Percentiles rank a stretch among this genome's conserved stretches.
phyloP scores from a whole-genome alignment of 176 grass and related monocot genomes.

The Rhynchospora tenuis region DNA sequence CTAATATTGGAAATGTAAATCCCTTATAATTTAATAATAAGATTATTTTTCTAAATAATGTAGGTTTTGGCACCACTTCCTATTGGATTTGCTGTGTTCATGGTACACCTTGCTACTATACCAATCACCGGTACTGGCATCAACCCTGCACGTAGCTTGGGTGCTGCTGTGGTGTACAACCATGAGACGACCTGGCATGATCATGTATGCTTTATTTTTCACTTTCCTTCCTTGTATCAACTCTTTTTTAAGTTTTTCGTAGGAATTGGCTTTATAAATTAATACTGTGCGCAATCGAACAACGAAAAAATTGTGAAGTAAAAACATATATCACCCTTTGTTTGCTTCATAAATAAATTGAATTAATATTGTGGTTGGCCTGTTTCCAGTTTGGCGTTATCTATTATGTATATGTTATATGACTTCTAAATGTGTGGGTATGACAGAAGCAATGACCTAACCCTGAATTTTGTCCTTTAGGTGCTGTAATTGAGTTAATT shows the following conservation, averaged over 20 bases:
- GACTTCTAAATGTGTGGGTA: background rate
- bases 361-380: background rate
- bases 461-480: background rate
- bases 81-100: constrained; percentile 90
- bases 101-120: constrained; percentile 88
- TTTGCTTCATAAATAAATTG: background rate
- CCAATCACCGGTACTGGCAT: constrained; percentile 92
- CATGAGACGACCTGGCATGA: constrained; percentile 56
- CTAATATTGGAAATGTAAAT: background rate
- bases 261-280: background rate
- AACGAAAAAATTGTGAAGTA: background rate
- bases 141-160: constrained; percentile 83
- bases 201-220: constrained; percentile 31
- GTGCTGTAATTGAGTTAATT: background rate
- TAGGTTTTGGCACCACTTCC: constrained; percentile 92
- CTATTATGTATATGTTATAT: background rate
- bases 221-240: background rate
- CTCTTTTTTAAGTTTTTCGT: background rate
- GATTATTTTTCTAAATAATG: background rate
- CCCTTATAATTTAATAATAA: background rate
- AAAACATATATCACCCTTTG: background rate
- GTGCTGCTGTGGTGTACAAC: constrained; percentile 81
- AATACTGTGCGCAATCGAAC: background rate
- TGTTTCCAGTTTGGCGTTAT: background rate
- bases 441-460: background rate